Evolutionary conservation across 2,329 filamentous ascomycete genomes (phyloP).

Genomic region (Xylaria polymorpha): DNA sequence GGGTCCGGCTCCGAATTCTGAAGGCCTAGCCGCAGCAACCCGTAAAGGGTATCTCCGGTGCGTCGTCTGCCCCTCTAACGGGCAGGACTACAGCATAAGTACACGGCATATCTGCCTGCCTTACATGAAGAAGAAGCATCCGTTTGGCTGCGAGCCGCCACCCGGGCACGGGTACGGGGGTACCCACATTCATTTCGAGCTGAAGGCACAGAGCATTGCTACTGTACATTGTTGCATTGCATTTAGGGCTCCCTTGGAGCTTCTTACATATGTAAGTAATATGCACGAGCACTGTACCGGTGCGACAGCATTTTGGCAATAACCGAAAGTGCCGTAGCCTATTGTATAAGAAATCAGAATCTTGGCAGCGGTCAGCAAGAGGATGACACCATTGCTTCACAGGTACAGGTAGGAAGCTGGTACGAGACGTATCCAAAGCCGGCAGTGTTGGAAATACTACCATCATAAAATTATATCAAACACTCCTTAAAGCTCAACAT

Average conservation of each 20-base stretch:
- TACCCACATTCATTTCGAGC: background rate
- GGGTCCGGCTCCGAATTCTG: background rate
- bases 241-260: background rate
- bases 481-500: background rate
- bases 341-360: background rate
- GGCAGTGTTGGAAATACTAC: too few relatives aligned
- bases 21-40: background rate
- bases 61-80: too few relatives aligned
- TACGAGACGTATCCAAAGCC: too few relatives aligned
- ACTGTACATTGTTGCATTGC: slow-evolving; percentile 1
- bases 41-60: background rate
- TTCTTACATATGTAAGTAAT: too few relatives aligned
- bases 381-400: background rate
- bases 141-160: too few relatives aligned
- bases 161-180: too few relatives aligned
- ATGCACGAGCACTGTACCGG: too few relatives aligned
- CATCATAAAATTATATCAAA: background rate
- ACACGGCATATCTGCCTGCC: too few relatives aligned
- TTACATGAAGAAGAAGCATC: too few relatives aligned
- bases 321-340: background rate
- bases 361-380: background rate
- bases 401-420: background rate
- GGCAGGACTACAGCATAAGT: too few relatives aligned
- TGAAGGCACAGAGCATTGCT: background rate
- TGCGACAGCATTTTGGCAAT: too few relatives aligned